Evolutionary conservation across 2,329 filamentous ascomycete genomes (phyloP), one percentile per base, ranked within the genome.

Genomic region (Pseudogymnoascus sp.): DNA sequence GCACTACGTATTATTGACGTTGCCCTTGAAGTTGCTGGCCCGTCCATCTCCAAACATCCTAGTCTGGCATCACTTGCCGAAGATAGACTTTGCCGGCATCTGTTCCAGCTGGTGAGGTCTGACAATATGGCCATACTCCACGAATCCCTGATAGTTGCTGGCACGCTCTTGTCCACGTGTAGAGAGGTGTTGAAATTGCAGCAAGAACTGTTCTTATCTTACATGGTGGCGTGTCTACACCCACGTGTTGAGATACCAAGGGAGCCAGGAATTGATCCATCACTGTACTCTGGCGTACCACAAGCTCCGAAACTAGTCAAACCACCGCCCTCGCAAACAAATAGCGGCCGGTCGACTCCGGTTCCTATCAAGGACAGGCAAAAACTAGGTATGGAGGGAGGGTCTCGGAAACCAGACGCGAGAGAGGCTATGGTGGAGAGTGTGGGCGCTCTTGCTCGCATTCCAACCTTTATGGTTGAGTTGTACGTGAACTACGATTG

Each of bases 401-500:
- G 93, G 7, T 86, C 90, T 37, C 84, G 95, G 66, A 96, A 96
- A 73, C 95, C 95, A 3, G 96, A 99, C 75, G 93, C 95, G 31
- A 85, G 95, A 68, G 95, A 99, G 79, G 93, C 95, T 34, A 99
- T 99, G 95, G 91, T 99, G 3, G 95, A 99, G 77, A 96, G 90
- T 69, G 88, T 99, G 49, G 93, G 93, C 37, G 92, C 93, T 62
- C 80, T 99, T 65, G 90, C 92, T 38, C 85, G 96, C 43, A 96
- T 99, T 80, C 92, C 95, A 0, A 93, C 88, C 43, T 99, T 96
- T 72, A 92, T 97, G 86, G 87, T 89, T 9, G 96, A 99, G 75
- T 82, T 99, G 6, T 99, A 97, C 73, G 87, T 97, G 76, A 99
- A 99, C 75, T 99, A 97, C 73, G 95, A 99, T 75, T 99, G 93